Evolutionary conservation across 2,329 filamentous ascomycete genomes (phyloP).

Genomic region (Fusarium mundagurra): DNA sequence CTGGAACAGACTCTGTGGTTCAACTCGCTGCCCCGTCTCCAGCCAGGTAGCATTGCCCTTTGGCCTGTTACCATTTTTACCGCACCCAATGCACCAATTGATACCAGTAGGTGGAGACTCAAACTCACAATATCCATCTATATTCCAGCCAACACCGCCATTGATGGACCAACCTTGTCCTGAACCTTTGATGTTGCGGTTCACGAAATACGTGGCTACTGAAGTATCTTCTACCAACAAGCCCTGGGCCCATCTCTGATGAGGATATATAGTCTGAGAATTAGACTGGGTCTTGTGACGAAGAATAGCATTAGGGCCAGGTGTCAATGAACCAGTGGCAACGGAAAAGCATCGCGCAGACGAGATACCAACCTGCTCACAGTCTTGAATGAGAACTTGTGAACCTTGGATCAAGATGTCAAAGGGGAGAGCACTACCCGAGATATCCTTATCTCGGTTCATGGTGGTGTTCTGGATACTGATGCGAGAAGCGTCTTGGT

Average conservation of each 20-base stretch:
- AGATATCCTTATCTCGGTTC: slow-evolving; percentile 19
- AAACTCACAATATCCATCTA: neutral
- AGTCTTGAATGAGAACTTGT: slow-evolving; percentile 31
- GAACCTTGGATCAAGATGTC: slow-evolving; percentile 35
- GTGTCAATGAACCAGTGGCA: slow-evolving; percentile 14
- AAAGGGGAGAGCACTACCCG: slow-evolving; percentile 13
- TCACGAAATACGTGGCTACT: slow-evolving; percentile 5
- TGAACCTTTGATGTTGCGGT: slow-evolving; percentile 18
- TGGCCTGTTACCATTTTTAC: neutral
- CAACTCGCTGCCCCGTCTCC: neutral
- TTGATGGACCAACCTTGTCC: slow-evolving; percentile 41
- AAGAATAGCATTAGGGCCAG: slow-evolving; percentile 34
- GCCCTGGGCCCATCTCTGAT: slow-evolving; percentile 37
- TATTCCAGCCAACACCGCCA: slow-evolving; percentile 37
- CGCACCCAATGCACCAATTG: slow-evolving; percentile 38
- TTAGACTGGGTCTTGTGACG: slow-evolving; percentile 24
- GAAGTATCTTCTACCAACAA: slow-evolving; percentile 31
- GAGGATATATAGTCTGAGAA: slow-evolving; percentile 34
- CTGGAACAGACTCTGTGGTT: slow-evolving; percentile 28
- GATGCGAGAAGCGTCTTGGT: slow-evolving; percentile 25
- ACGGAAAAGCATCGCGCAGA: slow-evolving; percentile 30
- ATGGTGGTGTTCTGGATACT: slow-evolving; percentile 26
- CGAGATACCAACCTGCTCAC: slow-evolving; percentile 12
- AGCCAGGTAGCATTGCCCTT: slow-evolving; percentile 26
- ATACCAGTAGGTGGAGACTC: slow-evolving; percentile 33